Evolutionary conservation across 2,329 filamentous ascomycete genomes (phyloP).

Genomic region (Tolypocladium tundrense): DNA sequence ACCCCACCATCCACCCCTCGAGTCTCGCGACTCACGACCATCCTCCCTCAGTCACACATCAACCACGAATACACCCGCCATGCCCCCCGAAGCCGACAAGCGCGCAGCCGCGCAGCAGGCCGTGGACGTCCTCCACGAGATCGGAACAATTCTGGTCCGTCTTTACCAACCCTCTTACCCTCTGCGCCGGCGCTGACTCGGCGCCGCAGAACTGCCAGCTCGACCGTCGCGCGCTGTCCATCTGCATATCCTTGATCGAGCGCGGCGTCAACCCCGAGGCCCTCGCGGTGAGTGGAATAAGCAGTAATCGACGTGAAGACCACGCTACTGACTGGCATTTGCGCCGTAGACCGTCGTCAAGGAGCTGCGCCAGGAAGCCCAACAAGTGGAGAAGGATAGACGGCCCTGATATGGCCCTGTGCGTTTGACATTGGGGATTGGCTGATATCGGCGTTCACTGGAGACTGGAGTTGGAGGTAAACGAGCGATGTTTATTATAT

Average conservation of each 20-base stretch:
- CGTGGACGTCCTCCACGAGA: conserved; percentile 75
- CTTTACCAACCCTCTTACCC: background rate
- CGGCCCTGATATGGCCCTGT: background rate
- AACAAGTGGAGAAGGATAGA: conserved; percentile 31
- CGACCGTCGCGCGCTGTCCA: conserved; percentile 79
- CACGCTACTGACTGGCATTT: background rate
- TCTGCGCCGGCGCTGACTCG: conserved; percentile 3
- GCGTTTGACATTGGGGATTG: background rate
- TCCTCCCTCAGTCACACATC: background rate
- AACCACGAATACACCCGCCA: conserved; percentile 7
- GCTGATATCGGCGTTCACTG: background rate
- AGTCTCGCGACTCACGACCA: background rate
- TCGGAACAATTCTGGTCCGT: conserved; percentile 73
- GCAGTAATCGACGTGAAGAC: background rate
- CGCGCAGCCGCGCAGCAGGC: conserved; percentile 71
- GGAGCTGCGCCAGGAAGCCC: conserved; percentile 47
- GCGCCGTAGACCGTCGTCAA: conserved; percentile 44
- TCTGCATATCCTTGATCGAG: conserved; percentile 94
- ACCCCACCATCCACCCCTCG: background rate
- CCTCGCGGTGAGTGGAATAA: conserved; percentile 57
- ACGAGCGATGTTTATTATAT: background rate
- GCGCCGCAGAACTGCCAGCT: conserved; percentile 74
- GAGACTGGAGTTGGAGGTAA: background rate
- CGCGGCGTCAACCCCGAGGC: conserved; percentile 96
- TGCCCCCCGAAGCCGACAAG: conserved; percentile 49